Evolutionary conservation across 176 grass and related monocot genomes (phyloP).

Genomic region (Oryza punctata): DNA sequence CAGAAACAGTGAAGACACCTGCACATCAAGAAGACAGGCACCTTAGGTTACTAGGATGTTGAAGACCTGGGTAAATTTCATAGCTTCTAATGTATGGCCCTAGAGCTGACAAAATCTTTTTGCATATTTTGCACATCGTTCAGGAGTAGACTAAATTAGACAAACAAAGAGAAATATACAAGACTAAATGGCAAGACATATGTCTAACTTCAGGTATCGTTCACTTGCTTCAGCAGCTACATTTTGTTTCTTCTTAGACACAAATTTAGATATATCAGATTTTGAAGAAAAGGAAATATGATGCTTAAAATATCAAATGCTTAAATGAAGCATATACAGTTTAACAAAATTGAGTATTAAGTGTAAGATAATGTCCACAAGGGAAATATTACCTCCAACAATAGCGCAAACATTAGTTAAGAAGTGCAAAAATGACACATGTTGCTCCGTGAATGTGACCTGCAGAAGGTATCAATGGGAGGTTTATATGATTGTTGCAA

Average conservation of each 20-base stretch:
- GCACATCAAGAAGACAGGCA: constrained; percentile 34
- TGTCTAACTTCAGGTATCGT: background rate
- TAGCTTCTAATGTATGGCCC: background rate
- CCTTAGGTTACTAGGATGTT: constrained; percentile 23
- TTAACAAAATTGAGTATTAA: background rate
- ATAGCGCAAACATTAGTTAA: constrained; percentile 99
- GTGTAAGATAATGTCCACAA: constrained; percentile 15
- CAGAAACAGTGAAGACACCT: constrained; percentile 97
- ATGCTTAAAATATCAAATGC: constrained; percentile 19
- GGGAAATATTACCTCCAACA: constrained; percentile 85
- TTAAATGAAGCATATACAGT: constrained; percentile 17
- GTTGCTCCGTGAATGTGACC: constrained; percentile 82
- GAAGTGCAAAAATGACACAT: constrained; percentile 88
- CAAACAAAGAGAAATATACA: background rate
- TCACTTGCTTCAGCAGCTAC: constrained; percentile 7
- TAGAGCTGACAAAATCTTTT: background rate
- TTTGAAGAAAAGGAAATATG: background rate
- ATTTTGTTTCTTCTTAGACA: constrained; percentile 10
- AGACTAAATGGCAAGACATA: background rate
- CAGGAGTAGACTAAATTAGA: constrained; percentile 10
- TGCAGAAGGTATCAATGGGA: constrained; percentile 44
- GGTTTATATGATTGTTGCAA: constrained; percentile 16
- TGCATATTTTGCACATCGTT: background rate
- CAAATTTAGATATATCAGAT: background rate
- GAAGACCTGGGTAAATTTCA: background rate